Base-by-base conservation (phyloP, 225 moss, liverwort and hornwort species). In the Marchantia paleacea region DNA sequence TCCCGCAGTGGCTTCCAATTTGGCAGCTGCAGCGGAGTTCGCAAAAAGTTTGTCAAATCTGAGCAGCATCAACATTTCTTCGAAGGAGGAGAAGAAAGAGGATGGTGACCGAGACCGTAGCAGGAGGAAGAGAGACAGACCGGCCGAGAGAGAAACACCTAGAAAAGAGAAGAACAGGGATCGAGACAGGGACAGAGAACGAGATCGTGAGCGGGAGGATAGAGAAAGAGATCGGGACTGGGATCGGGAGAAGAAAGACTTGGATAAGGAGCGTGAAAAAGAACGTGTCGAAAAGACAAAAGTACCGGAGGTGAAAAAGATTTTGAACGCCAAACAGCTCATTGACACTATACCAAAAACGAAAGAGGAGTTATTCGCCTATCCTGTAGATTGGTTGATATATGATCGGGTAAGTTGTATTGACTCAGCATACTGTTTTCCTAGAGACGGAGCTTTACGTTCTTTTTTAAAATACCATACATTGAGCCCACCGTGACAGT, bases 261-360 rank as follows among this genome's bases (percentile, higher is more conserved):
- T 19, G 22, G 84, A 86, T 69, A 84, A 84, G 75, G 89, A 93
- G 0, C 63, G 88, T 10, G 89, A 92, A 16, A 84, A 82, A 73
- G 85, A 91, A 3, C 91, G 88, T 48, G 81, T 79, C 14, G 94
- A 90, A 83, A 83, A 94, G 75, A 58, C 81, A 4, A 94, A 89
- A 84, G 85, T 81, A 65, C 85, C 83, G 16, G 92, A 94, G 79
- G 84, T 87, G 29, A 96, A 94, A 73, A 92, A 93, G 83, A 88
- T 96, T 16, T 85, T 93, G 86, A 90, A 94, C 85, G 94, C 96
- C 29, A 97, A 97, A 75, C 92, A 97, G 84, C 84, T 97, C 39
- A 94, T 97, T 72, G 97, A 95, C 82, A 92, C 92, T 14, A 93
- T 97, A 51, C 94, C 94, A 13, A 97, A 95, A 81, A 95, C 94